Evolutionary conservation across 176 grass and related monocot species (phyloP), one percentile per base, ranked within the genome.

Genomic region (Hsuehochloa calcarea): DNA sequence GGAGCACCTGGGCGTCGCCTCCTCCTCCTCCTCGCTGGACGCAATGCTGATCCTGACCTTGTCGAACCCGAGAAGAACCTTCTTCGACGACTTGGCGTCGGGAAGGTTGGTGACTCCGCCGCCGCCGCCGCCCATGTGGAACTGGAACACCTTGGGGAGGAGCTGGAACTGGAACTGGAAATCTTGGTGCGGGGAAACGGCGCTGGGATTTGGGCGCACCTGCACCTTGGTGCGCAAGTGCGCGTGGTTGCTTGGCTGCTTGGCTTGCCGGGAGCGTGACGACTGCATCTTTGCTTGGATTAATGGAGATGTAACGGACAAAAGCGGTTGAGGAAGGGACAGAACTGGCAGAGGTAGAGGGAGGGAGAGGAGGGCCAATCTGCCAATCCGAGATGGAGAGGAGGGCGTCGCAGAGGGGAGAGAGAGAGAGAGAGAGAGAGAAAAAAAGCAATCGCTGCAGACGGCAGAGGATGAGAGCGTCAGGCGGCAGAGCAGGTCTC

Each of bases 1-100:
- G 49, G 85, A 80, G 74, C 80, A 67, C 79, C 84, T 84, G 22
- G 85, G 75, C 74, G 80, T 80, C 49, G 85, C 85, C 70, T 55
- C 77, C 41, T 85, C 78, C 10, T 13, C 77, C 31, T 89, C 80
- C 0, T 84, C 80, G 61, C 85, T 84, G 12, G 80, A 90, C 51
- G 89, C 80, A 84, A 90, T 90, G 84, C 89, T 87, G 68, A 86
- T 19, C 72, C 88, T 56, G 20, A 90, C 88, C 88, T 90, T 77
- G 72, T 86, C 88, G 56, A 90, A 72, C 84, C 51, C 65, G 25
- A 54, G 46, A 5, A 86, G 37, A 45, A 90, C 84, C 45, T 87
- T 87, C 35, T 87, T 77, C 69, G 68, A 0, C 45, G 10, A 4
- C 77, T 70, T 70, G n/a, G 4, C 54, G 22, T 72, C 84, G 2